Base-by-base conservation (phyloP, 2,329 filamentous ascomycete genomes). In the Teratosphaeria epicoccoides region DNA sequence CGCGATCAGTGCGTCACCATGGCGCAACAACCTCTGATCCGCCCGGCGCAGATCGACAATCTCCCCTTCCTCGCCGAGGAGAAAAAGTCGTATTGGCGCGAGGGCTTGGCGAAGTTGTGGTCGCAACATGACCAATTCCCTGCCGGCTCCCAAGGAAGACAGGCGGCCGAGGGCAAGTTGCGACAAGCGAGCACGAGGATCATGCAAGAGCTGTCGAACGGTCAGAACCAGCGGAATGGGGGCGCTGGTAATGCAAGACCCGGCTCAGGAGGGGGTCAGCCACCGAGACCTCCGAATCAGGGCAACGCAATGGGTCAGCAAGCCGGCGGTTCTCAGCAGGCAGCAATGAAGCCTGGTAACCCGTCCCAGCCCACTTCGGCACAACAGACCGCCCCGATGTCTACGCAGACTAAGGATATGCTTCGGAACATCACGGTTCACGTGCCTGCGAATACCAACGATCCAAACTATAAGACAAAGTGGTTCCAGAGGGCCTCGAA, bases 51-150 rank as follows among this genome's bases (percentile, higher is more conserved):
- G 54, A 76, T 80, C 49, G 71, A 74, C 54, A 72, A 71, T 52
- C 68, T 80, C 5, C 75, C 76, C 4, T 71, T 75, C 63, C 68
- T 83, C 25, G 75, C 67, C 54, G 75, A 78, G 7, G 67, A 74
- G 47, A 73, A 78, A 59, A 82, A 81, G 66, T 66, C 71, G 44
- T 74, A 78, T 57, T 80, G 81, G 60, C 76, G 75, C 52, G 67
- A 72, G 47, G 69, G 76, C 20, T 73, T 83, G 55, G 71, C 73
- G 52, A 74, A 70, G 54, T 70, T 80, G 47, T 83, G 79, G 78
- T 71, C 73, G 25, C 65, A 72, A 26, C 68, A 78, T 48, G 74
- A 78, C 53, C 71, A 62, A 43, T 71, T 72, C 40, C 70, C 76
- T 11, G 66, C 69, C 28, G 73, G 74, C 49, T 76, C 71, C 49